Base-by-base conservation (phyloP, 1,284 basidiomycete genomes). In the Pseudozyma tsukubaensis region DNA sequence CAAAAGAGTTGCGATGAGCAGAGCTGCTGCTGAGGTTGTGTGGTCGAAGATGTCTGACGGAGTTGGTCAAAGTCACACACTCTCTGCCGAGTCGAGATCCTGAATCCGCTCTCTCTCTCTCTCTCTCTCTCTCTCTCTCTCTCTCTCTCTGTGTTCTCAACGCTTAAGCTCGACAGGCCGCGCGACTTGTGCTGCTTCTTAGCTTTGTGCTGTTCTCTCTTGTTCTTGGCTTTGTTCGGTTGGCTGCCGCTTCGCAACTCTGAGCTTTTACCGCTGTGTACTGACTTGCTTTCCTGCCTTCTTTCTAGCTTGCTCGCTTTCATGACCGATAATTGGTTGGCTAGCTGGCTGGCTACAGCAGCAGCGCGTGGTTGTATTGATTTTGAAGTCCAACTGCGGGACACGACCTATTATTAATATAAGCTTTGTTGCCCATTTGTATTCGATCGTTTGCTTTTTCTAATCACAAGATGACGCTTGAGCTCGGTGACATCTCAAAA, bases 21-120 rank as follows among this genome's bases (percentile, higher is more conserved):
- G 19, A 45, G 44, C 19, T 45, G 16, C 10, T 12, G 19, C 18
- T 11, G 19, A 43, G 9, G 24, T 29, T 29, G 24, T 47, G 21
- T 47, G 24, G 45, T 29, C 45, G 12, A 47, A 47, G 24, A 13
- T 47, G 44, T 12, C 16, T 34, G 47, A 18, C 9, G n/a, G 16
- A 32, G 14, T 12, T 24, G 7, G 48, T 36, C 34, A 50, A 50
- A 50, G 48, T 50, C 48, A 50, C 48, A 50, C 3, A 50, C 48
- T 35, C 37, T 29, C 24, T 29, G 24, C 24, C 24, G 24, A 29
- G 24, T 29, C 24, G 24, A 29, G 24, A 29, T 29, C 24, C 24
- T 29, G 24, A 29, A 29, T 29, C 24, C 24, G 5, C 45, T 48
- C 29, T 32, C 18, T 39, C 50, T 39, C 18, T 5, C 21, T 52